These are phyloP conservation scores for Nannizzia gypsea DNA, from an alignment of 2,329 filamentous ascomycete species.

Conservation along the genomic window DNA sequence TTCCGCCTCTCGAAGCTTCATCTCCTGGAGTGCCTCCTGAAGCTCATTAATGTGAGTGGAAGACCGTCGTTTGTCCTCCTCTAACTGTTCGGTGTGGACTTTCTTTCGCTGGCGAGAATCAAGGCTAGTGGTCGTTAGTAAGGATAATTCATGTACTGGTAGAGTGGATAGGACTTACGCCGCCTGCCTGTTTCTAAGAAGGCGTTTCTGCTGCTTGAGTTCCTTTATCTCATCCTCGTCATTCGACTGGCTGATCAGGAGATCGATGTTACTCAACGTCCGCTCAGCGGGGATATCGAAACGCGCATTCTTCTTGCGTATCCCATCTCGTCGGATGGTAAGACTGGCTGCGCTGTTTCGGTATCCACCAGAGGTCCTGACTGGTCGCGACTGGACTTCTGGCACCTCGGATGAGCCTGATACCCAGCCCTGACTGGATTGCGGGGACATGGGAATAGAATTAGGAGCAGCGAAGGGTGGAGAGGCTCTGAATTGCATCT, in stretches of 20 bases:
- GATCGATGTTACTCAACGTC: conserved; percentile 88
- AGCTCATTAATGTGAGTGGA: conserved; percentile 63
- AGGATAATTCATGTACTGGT: conserved; percentile 19
- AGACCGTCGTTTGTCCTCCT: conserved; percentile 92
- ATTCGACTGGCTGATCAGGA: conserved; percentile 68
- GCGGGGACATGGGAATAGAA: conserved; percentile 48
- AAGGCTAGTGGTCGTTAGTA: conserved; percentile 46
- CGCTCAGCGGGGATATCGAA: conserved; percentile 94
- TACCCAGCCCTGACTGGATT: conserved; percentile 48
- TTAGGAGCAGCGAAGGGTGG: conserved; percentile 37
- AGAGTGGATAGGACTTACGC: conserved; percentile 54
- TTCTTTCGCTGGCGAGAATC: conserved; percentile 97
- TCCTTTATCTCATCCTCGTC: conserved; percentile 92
- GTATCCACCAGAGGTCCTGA: conserved; percentile 46
- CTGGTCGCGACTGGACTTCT: conserved; percentile 42
- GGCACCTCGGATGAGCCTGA: conserved; percentile 36
- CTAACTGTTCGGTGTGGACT: conserved; percentile 90
- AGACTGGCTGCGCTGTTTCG: conserved; percentile 57
- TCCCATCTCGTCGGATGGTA: conserved; percentile 65
- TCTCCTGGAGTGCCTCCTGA: conserved; percentile 61
- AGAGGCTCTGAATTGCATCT: conserved; percentile 36
- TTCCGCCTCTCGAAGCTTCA: conserved; percentile 50
- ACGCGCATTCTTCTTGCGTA: conserved; percentile 96
- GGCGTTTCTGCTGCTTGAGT: conserved; percentile 92
- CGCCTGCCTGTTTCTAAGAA: conserved; percentile 89